Evolutionary conservation across 345 rosid genomes (phyloP).

Genomic region (Populus deltoides): DNA sequence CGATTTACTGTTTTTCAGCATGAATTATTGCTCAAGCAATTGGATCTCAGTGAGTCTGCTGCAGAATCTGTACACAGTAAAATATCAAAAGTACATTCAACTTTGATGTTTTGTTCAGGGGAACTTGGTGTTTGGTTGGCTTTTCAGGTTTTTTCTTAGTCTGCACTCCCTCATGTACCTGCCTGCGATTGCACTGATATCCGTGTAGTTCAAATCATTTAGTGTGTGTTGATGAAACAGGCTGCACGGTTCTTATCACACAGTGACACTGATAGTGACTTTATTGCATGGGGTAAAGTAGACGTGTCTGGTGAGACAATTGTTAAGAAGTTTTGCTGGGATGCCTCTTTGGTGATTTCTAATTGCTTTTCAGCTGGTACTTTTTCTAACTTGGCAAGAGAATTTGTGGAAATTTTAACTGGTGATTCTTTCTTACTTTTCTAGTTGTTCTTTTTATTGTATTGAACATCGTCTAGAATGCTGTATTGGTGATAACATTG

Average conservation of each 20-base stretch:
- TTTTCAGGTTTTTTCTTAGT: slow-evolving; percentile 51
- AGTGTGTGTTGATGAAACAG: slow-evolving; percentile 32
- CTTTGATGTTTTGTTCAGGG: slow-evolving; percentile 54
- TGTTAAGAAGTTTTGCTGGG: slow-evolving; percentile 45
- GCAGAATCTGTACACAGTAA: slow-evolving; percentile 38
- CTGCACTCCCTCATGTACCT: neutral
- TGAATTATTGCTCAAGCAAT: slow-evolving; percentile 29
- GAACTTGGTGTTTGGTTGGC: slow-evolving; percentile 83
- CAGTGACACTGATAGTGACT: slow-evolving; percentile 43
- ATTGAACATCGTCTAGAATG: slow-evolving; percentile 25
- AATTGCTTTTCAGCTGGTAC: slow-evolving; percentile 54
- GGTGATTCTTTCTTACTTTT: slow-evolving; percentile 1
- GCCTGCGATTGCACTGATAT: neutral
- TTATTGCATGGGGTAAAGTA: slow-evolving; percentile 42
- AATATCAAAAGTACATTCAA: slow-evolving; percentile 38
- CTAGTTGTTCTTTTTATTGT: slow-evolving; percentile 7
- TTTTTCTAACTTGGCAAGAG: slow-evolving; percentile 12
- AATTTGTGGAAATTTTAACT: neutral
- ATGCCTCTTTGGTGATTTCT: slow-evolving; percentile 44
- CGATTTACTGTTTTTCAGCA: slow-evolving; percentile 43
- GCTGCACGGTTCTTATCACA: slow-evolving; percentile 63
- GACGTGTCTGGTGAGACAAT: slow-evolving; percentile 35
- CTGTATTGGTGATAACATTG: slow-evolving; percentile 32
- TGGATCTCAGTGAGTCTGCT: slow-evolving; percentile 37
- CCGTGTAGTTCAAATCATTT: neutral